Percentiles rank a stretch among this genome's conserved stretches.
These are phyloP conservation scores for Boletellus ananas DNA, from an alignment of 768 basidiomycete genomes.

Conservation along the genomic window DNA sequence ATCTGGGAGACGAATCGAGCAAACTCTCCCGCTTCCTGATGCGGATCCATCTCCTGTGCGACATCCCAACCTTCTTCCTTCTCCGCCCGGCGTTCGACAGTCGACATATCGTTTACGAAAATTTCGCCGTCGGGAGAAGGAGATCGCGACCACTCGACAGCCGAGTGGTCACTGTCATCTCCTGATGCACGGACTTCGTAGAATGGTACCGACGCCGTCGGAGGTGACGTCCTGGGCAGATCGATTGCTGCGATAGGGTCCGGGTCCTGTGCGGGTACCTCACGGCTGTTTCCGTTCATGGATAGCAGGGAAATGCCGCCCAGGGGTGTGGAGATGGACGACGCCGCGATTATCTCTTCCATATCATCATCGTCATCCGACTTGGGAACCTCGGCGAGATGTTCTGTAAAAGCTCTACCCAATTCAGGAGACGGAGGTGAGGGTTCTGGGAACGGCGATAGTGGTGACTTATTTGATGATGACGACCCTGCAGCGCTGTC, in stretches of 20 bases:
- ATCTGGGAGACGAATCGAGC: constrained; percentile 91
- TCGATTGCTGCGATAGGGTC: constrained; percentile 1
- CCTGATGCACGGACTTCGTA: constrained; percentile 3
- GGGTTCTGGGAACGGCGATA: constrained; percentile 1
- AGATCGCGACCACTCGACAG: constrained; percentile 38
- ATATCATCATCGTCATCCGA: constrained; percentile 36
- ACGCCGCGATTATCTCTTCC: constrained; percentile 31
- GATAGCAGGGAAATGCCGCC: constrained; percentile 1
- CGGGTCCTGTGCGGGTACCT: neutral
- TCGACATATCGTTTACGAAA: constrained; percentile 4
- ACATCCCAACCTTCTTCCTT: constrained; percentile 65
- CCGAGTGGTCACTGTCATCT: constrained; percentile 24
- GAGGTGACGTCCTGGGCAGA: constrained; percentile 6
- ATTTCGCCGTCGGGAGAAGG: constrained; percentile 29
- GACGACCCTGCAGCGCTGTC: neutral
- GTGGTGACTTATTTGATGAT: constrained; percentile 4
- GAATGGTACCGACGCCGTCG: constrained; percentile 7
- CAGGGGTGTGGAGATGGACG: constrained; percentile 1
- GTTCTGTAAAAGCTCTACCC: neutral
- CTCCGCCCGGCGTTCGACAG: constrained; percentile 21
- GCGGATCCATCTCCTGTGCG: constrained; percentile 79
- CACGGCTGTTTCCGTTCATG: constrained; percentile 15
- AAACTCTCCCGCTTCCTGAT: constrained; percentile 83
- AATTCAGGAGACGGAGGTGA: constrained; percentile 1
- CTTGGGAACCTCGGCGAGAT: constrained; percentile 1